A percentile compares a stretch with the other conserved stretches of the same genome.
Conservation (phyloP, 768 basidiomycete species). For the Russula lepida region DNA sequence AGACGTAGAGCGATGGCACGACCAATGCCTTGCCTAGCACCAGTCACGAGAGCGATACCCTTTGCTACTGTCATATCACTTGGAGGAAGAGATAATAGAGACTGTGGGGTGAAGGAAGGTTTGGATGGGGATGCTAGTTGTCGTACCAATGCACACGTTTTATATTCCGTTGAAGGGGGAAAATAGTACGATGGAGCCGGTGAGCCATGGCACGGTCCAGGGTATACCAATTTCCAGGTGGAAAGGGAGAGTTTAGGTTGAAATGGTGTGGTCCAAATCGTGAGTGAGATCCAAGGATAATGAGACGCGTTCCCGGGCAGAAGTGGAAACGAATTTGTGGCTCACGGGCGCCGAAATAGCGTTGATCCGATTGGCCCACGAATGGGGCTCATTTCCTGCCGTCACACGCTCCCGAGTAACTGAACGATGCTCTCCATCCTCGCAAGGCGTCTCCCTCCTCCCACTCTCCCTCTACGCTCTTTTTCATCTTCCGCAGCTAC, state of each 20-base stretch:
- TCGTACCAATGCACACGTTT: neutral
- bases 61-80: neutral
- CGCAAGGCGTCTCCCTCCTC: neutral
- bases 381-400: neutral
- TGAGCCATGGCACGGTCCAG: too few relatives aligned
- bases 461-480: constrained; percentile 8
- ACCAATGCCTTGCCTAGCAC: constrained; percentile 23
- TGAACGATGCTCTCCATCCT: constrained; percentile 23
- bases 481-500: constrained; percentile 28
- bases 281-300: neutral
- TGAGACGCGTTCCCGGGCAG: neutral
- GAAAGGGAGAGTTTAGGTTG: neutral
- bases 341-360: neutral
- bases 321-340: neutral
- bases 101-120: neutral
- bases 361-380: neutral
- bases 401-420: neutral
- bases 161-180: neutral
- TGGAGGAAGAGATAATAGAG: neutral
- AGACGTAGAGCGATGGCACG: constrained; percentile 29
- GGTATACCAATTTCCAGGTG: neutral
- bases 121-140: neutral
- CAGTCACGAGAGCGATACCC: neutral
- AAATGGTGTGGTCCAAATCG: neutral
- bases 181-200: neutral